Evolutionary conservation across 148 eudicot genomes (phyloP).

Genomic region (Bassia scoparia): DNA sequence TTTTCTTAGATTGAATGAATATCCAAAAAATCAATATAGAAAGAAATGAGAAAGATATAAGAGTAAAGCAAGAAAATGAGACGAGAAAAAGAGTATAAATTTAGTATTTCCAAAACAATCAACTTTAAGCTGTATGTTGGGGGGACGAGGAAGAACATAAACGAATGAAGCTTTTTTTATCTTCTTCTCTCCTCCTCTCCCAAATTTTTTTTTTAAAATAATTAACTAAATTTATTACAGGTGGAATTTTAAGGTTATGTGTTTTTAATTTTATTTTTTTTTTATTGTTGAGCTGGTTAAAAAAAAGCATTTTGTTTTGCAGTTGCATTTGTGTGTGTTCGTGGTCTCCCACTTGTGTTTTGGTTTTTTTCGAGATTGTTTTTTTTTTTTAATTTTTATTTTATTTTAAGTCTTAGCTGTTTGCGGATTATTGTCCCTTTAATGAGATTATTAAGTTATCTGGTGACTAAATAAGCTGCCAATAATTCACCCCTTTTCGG

Average conservation of each 20-base stretch:
- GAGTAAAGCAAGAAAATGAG: conserved; percentile 1
- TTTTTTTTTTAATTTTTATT: not conserved
- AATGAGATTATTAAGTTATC: not conserved
- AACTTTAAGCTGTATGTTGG: conserved; percentile 28
- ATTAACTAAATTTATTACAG: not conserved
- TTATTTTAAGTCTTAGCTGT: not conserved
- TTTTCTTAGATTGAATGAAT: conserved; percentile 9
- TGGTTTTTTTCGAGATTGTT: conserved; percentile 20
- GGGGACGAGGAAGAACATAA: conserved; percentile 3
- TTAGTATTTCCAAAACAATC: conserved; percentile 17
- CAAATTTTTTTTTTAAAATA: not conserved
- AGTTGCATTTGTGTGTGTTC: conserved; percentile 14
- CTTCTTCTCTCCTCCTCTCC: conserved; percentile 1
- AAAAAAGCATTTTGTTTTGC: not conserved
- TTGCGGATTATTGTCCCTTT: not conserved
- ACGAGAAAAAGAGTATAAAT: not conserved
- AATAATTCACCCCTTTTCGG: not conserved
- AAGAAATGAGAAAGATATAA: not conserved
- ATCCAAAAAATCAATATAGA: not conserved
- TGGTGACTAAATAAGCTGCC: not conserved
- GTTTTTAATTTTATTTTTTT: not conserved
- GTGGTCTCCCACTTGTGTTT: conserved; percentile 38
- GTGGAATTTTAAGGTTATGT: not conserved
- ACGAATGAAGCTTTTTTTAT: not conserved
- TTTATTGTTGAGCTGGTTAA: not conserved